Conservation (phyloP, 768 basidiomycete genomes). For the Pisolithus sp. region DNA sequence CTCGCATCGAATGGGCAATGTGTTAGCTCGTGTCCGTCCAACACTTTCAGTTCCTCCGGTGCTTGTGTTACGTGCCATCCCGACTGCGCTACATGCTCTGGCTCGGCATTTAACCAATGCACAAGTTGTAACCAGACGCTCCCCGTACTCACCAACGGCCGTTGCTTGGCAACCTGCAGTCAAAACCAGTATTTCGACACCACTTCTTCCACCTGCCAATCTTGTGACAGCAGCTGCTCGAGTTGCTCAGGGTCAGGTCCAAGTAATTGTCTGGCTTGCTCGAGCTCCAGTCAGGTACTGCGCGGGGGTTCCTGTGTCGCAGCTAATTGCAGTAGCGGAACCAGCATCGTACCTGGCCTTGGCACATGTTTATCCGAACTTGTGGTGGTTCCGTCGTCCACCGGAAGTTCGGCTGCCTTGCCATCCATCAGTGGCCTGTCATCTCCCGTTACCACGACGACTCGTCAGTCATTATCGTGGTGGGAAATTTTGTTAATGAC, state of each 20-base stretch:
- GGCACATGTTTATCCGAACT: constrained; percentile 79
- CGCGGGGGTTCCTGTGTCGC: constrained; percentile 57
- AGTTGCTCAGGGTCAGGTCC: constrained; percentile 70
- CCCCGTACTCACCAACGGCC: constrained; percentile 68
- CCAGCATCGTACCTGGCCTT: constrained; percentile 58
- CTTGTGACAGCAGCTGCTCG: constrained; percentile 72
- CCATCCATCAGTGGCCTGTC: constrained; percentile 54
- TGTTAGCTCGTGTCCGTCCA: constrained; percentile 66
- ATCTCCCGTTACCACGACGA: constrained; percentile 37
- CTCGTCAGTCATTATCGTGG: constrained; percentile 49
- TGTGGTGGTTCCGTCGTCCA: constrained; percentile 44
- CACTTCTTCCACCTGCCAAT: constrained; percentile 54
- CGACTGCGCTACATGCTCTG: constrained; percentile 80
- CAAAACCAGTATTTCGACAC: constrained; percentile 68
- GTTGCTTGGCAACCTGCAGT: constrained; percentile 75
- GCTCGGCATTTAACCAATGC: constrained; percentile 75
- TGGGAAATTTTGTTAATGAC: constrained; percentile 85
- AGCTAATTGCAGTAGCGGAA: constrained; percentile 52
- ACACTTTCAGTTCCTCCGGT: constrained; percentile 58
- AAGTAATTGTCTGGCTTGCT: constrained; percentile 68
- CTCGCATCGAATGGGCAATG: constrained; percentile 72
- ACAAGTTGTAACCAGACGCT: constrained; percentile 58
- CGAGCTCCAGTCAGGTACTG: constrained; percentile 54
- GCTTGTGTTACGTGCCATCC: constrained; percentile 75
- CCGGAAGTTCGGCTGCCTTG: constrained; percentile 35